Base-by-base conservation (phyloP, 352 stramenopile species). In the Globisporangium radiosum region DNA sequence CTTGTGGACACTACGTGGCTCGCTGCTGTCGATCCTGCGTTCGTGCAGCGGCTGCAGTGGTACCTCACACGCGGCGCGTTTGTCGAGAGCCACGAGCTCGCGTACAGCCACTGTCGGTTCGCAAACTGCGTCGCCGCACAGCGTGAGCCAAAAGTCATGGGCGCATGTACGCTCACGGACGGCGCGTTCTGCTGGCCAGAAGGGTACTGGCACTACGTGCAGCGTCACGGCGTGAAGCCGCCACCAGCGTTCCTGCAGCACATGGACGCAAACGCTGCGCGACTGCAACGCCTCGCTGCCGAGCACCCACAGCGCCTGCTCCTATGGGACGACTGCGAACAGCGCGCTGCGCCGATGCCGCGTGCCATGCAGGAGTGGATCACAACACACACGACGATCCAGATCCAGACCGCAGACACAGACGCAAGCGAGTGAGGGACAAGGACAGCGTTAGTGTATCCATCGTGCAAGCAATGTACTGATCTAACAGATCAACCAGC, bases 51-150 rank as follows among this genome's bases (percentile, higher is more conserved):
- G 42, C 72, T 93, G 47, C 61, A 83, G 59, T 78, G 69, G 75
- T 93, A 82, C 40, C 67, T 93, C 33, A 73, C 70, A n/a, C 57
- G 56, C 25, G 66, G 67, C 36, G 77, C 69, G 50, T 85, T 81
- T 58, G 71, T 93, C 10, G 84, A 93, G 59, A 88, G 77, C 52
- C 76, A 93, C 42, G 84, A 93, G 57, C 71, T 91, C 52, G 84
- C 75, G 13, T 93, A 90, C 75, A 91, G 81, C 65, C 88, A 78
- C 51, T 93, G 84, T 56, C 79, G 84, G 13, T 90, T 93, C 61
- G 42, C 59, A 7, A 62, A 74, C 47, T 93, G 83, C 63, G 42
- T 47, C 13, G 44, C 66, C 42, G 72, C 78, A 8, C 47, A 59
- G 25, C 40, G 73, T 13, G 55, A 78, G 9, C 73, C 77, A n/a